Evolutionary conservation across 1,284 basidiomycete genomes (phyloP).

Genomic region (Coniophora puteana): DNA sequence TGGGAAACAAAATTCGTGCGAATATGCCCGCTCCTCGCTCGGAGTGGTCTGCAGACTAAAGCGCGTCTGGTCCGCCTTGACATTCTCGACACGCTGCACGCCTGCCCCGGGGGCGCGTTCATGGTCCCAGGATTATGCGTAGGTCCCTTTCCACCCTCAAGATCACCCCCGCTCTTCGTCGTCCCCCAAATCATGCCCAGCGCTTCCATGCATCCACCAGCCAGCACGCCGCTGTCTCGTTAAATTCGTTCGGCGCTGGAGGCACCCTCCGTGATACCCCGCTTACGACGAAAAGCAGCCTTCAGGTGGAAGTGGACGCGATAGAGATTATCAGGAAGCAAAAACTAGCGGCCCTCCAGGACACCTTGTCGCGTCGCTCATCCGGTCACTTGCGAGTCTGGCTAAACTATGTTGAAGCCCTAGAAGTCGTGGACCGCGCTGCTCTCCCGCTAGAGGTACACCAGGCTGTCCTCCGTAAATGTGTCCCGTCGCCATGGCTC

Average conservation of each 20-base stretch:
- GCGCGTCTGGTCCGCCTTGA: too few relatives aligned
- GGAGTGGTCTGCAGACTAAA: too few relatives aligned
- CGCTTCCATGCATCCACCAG: conserved; percentile 10
- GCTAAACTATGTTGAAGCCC: conserved; percentile 54
- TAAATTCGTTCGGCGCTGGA: conserved; percentile 3
- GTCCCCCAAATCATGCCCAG: conserved; percentile 7
- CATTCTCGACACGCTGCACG: too few relatives aligned
- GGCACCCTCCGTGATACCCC: conserved; percentile 1
- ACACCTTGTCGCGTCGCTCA: conserved; percentile 24
- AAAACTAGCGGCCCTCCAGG: conserved; percentile 30
- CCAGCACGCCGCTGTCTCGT: conserved; percentile 2
- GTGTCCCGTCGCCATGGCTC: conserved; percentile 42
- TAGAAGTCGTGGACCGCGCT: conserved; percentile 41
- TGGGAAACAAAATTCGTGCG: too few relatives aligned
- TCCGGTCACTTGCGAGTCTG: conserved; percentile 49
- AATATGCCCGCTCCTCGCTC: too few relatives aligned
- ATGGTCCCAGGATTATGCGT: conserved; percentile 19
- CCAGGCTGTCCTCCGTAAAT: conserved; percentile 62
- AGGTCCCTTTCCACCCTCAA: conserved; percentile 21
- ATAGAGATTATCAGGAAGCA: conserved; percentile 15
- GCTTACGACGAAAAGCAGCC: conserved; percentile 6
- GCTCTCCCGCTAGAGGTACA: conserved; percentile 60
- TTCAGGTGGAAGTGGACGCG: neutral
- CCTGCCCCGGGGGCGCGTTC: too few relatives aligned
- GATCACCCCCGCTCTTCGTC: conserved; percentile 9